Base-by-base conservation (phyloP, 1,139 yeast genomes). In the Debaryomyces subglobosus region DNA sequence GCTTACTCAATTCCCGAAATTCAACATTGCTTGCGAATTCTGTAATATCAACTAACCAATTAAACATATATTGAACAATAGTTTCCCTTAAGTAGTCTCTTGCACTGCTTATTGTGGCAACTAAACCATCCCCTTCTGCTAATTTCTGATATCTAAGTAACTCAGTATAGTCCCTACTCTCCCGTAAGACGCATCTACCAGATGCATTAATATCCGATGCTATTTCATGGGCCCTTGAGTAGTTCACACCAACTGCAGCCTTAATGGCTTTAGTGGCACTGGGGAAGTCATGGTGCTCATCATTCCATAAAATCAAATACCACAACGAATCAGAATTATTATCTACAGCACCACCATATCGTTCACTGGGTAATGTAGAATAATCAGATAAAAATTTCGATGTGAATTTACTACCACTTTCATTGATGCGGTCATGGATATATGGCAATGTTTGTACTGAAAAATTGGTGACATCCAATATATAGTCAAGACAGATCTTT, bases 271-370 rank as follows among this genome's bases (percentile, higher is more conserved):
- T 56, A 10, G 68, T 67, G 1, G 85, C 85, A 41, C 72, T 71
- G 1, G 75, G 71, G 54, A 77, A 78, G 57, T 82, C 78, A 60
- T 87, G 94, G 53, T 72, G 74, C 59, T 87, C 94, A 59, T 87
- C 95, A 61, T 87, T 87, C 86, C 91, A 87, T 18, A 86, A 68
- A 20, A 85, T 63, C 30, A 84, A 71, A 43, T 71, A 67, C 71
- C 80, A 82, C 35, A 50, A 45, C 18, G 68, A 60, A 12, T 54
- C 54, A 1, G 69, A 55, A 50, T 68, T 69, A 4, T 39, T 37
- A 49, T 71, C 77, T 4, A 46, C 52, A 1, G 57, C 63, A 0
- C 66, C 69, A 5, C 68, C 72, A 47, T 72, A 73, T n/a, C 52
- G 53, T 29, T 48, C 61, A 25, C 48, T 47, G 0, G 75, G 69